Evolutionary conservation across 164 flowering plant genomes (phyloP).

Genomic region (Piper betle): DNA sequence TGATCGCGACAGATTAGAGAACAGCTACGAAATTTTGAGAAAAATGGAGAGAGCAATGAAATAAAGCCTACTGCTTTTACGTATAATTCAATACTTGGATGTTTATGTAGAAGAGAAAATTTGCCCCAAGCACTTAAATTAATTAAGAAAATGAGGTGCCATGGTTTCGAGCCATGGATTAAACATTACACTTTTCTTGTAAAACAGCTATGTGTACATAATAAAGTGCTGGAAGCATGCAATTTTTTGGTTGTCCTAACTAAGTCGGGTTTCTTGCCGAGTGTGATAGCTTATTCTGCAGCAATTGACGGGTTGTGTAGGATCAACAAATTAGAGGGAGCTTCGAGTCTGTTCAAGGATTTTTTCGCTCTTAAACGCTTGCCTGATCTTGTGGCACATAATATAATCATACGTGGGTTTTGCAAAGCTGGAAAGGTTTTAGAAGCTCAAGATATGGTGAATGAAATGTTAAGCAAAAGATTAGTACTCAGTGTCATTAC

Average conservation of each 20-base stretch:
- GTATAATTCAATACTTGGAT: conserved; percentile 52
- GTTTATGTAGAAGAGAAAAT: conserved; percentile 52
- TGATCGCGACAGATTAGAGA: conserved; percentile 43
- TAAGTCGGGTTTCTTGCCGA: conserved; percentile 49
- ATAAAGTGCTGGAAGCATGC: conserved; percentile 46
- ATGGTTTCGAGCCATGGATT: conserved; percentile 78
- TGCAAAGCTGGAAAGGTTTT: conserved; percentile 44
- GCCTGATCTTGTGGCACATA: conserved; percentile 76
- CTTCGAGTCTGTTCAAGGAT: conserved; percentile 41
- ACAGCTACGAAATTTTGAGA: conserved; percentile 35
- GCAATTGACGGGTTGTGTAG: conserved; percentile 48
- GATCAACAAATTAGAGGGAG: conserved; percentile 35
- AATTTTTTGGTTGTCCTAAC: conserved; percentile 46
- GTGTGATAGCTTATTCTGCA: conserved; percentile 60
- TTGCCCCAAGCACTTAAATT: conserved; percentile 37
- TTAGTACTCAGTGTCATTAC: conserved; percentile 66
- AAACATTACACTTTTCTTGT: conserved; percentile 55
- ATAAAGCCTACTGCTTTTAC: conserved; percentile 58
- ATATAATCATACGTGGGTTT: conserved; percentile 57
- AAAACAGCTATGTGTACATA: conserved; percentile 37
- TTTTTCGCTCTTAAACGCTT: conserved; percentile 37
- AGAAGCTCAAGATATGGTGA: conserved; percentile 43
- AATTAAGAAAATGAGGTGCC: conserved; percentile 44
- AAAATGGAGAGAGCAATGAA: conserved; percentile 56
- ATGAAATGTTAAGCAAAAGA: conserved; percentile 47